Conservation (phyloP, 257 asterid genomes). For the Solanum ossicruentum region DNA sequence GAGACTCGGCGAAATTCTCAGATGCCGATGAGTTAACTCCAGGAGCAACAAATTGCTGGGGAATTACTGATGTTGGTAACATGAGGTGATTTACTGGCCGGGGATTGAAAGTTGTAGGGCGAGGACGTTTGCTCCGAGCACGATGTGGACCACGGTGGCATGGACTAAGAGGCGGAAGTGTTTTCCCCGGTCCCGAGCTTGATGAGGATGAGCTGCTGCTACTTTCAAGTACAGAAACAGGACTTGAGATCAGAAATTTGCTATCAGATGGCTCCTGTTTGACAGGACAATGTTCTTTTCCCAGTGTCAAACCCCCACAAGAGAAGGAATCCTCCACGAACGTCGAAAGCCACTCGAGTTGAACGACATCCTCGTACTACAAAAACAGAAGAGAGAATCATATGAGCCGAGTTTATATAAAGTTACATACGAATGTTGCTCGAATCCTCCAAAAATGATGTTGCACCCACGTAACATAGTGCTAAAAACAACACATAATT, state of each 20-base stretch:
- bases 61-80: neutral
- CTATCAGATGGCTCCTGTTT: slow-evolving; percentile 16
- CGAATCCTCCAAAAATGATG: neutral
- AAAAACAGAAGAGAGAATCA: neutral
- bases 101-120: slow-evolving; percentile 56
- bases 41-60: neutral
- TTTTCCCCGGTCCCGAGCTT: slow-evolving; percentile 26
- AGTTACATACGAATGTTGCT: neutral
- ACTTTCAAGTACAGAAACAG: slow-evolving; percentile 71
- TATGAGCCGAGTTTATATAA: neutral
- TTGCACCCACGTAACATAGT: neutral
- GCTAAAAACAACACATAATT: neutral
- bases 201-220: slow-evolving; percentile 37
- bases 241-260: slow-evolving; percentile 51
- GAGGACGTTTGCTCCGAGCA: slow-evolving; percentile 85
- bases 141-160: slow-evolving; percentile 54
- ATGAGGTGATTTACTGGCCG: slow-evolving; percentile 36
- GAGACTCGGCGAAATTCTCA: slow-evolving; percentile 33
- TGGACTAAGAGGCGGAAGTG: slow-evolving; percentile 29
- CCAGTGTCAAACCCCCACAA: slow-evolving; percentile 40
- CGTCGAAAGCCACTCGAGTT: slow-evolving; percentile 59
- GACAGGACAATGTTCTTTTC: slow-evolving; percentile 25
- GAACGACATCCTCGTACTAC: slow-evolving; percentile 66
- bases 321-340: slow-evolving; percentile 82
- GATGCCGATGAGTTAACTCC: slow-evolving; percentile 9